Conservation (phyloP, 1,139 yeast species). For the Taphrina deformans region DNA sequence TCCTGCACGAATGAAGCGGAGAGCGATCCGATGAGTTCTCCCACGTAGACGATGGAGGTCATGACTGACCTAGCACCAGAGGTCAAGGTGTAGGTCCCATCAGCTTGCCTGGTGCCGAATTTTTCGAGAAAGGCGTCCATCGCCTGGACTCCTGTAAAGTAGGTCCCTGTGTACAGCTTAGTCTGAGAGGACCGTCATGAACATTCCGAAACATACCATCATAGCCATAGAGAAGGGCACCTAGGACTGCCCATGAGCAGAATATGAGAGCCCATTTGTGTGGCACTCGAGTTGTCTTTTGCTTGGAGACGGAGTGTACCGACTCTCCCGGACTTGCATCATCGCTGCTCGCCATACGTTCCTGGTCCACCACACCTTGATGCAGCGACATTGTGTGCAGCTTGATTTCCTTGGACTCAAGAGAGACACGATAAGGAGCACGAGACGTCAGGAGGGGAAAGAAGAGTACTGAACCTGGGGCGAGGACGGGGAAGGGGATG, state of each 20-base stretch:
- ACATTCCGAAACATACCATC: constrained; percentile 45
- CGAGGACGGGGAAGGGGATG: background rate
- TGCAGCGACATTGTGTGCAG: background rate
- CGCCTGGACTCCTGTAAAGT: constrained; percentile 59
- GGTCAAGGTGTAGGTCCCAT: constrained; percentile 47
- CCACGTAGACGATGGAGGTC: constrained; percentile 57
- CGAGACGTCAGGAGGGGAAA: too few species aligned
- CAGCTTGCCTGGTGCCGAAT: constrained; percentile 50
- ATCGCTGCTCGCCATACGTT: background rate
- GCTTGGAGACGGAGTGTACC: background rate
- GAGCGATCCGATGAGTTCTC: constrained; percentile 46
- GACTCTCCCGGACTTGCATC: background rate
- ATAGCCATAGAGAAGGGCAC: constrained; percentile 60
- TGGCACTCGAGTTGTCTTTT: background rate
- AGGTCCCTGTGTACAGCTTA: constrained; percentile 43
- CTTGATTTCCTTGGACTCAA: too few species aligned
- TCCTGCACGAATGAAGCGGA: constrained; percentile 60
- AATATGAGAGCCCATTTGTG: constrained; percentile 34
- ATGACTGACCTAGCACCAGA: constrained; percentile 61
- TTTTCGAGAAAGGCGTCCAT: constrained; percentile 48
- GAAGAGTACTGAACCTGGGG: background rate
- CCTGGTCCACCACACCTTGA: background rate
- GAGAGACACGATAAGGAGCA: too few species aligned
- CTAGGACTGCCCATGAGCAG: constrained; percentile 53
- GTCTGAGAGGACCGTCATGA: background rate